Percentiles rank a stretch among this genome's conserved stretches.
phyloP scores from a whole-genome alignment of 768 basidiomycete genomes.

The Zangia roseola region DNA sequence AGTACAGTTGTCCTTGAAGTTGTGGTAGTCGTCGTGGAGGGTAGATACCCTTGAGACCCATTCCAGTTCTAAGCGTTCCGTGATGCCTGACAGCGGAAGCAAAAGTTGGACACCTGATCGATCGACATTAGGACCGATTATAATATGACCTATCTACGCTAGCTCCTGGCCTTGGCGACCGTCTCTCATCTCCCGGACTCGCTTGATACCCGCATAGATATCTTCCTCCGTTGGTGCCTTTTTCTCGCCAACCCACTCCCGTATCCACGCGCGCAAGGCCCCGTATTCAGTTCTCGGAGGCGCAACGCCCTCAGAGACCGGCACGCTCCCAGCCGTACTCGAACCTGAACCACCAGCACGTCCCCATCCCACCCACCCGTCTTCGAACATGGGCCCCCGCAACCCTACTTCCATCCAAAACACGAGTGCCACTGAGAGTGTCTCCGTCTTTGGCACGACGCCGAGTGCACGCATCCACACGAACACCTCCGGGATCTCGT shows the following conservation, averaged over 20 bases:
- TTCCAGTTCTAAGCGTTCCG: no score
- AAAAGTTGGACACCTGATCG: no score
- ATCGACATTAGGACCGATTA: no score
- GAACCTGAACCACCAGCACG: conserved; percentile 1
- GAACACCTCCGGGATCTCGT: conserved; percentile 64
- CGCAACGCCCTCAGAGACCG: no score
- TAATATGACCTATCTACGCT: no score
- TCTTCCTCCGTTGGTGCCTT: conserved; percentile 43
- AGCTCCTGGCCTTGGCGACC: no score
- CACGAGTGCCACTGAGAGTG: conserved; percentile 60
- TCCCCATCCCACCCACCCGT: conserved; percentile 30
- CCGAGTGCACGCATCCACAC: conserved; percentile 71
- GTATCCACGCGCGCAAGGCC: conserved; percentile 45
- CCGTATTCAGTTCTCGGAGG: conserved; percentile 21
- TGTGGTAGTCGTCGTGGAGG: no score
- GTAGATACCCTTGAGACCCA: no score
- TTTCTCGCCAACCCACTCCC: conserved; percentile 54
- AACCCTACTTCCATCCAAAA: conserved; percentile 72
- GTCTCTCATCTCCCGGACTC: conserved; percentile 30
- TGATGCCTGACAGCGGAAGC: no score
- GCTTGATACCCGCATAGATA: conserved; percentile 30
- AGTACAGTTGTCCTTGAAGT: no score
- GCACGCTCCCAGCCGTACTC: no score
- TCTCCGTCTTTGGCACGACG: conserved; percentile 50
- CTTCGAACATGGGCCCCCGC: conserved; percentile 57